Evolutionary conservation across 2,329 filamentous ascomycete species (phyloP).

Genomic region (Niveomyces coronatus): DNA sequence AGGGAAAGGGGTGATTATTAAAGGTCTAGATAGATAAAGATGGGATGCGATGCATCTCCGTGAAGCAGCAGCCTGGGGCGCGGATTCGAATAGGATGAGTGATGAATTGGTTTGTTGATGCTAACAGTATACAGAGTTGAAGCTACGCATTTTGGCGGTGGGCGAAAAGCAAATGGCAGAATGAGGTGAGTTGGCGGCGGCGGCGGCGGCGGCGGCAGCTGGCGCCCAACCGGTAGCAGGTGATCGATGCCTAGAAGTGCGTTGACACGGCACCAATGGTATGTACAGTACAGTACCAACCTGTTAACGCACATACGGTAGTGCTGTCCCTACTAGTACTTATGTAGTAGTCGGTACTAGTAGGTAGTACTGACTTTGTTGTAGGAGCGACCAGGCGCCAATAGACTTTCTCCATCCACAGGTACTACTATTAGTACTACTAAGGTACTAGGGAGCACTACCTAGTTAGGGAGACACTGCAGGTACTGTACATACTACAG

Average conservation of each 20-base stretch:
- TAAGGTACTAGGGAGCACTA: too few species aligned
- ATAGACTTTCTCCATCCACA: too few species aligned
- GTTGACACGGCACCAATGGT: too few species aligned
- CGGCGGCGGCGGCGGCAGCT: neutral
- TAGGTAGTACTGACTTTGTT: too few species aligned
- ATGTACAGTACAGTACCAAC: constrained; percentile 3
- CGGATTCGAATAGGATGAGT: neutral
- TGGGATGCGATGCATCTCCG: constrained; percentile 8
- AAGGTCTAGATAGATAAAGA: constrained; percentile 6
- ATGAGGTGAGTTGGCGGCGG: constrained; percentile 5
- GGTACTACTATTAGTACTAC: too few species aligned
- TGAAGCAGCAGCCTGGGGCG: constrained; percentile 2
- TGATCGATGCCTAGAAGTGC: too few species aligned
- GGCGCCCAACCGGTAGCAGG: constrained; percentile 6
- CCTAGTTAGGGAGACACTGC: too few species aligned
- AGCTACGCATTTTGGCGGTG: constrained; percentile 19
- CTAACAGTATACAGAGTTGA: constrained; percentile 14
- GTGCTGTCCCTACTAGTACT: too few species aligned
- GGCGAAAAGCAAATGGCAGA: constrained; percentile 20
- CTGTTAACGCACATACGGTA: too few species aligned
- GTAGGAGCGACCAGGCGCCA: too few species aligned
- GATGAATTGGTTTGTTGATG: constrained; percentile 8
- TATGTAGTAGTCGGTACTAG: too few species aligned
- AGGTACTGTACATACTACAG: too few species aligned
- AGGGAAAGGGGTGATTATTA: constrained; percentile 2